These are phyloP conservation scores for Hypoxylon sp. DNA, from an alignment of 2,329 filamentous ascomycete genomes.

Conservation along the genomic window DNA sequence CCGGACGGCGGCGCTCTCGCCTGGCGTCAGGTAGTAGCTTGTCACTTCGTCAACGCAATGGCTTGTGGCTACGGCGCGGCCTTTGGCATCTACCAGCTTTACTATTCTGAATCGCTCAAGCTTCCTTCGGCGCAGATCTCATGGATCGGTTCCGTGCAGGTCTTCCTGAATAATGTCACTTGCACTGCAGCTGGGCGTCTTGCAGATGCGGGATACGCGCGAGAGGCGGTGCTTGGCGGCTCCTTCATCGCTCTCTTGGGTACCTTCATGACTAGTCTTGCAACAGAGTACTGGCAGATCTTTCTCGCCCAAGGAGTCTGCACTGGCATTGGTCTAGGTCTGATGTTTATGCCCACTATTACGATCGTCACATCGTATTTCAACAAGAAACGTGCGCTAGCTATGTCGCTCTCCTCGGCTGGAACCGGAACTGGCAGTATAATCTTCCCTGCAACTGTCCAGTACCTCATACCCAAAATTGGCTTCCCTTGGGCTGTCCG, in stretches of 20 bases:
- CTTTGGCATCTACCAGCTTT: slow-evolving; percentile 66
- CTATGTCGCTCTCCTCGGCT: slow-evolving; percentile 71
- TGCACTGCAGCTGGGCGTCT: slow-evolving; percentile 54
- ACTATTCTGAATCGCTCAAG: slow-evolving; percentile 56
- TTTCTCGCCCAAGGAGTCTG: slow-evolving; percentile 65
- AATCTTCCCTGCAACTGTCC: slow-evolving; percentile 72
- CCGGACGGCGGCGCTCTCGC: slow-evolving; percentile 60
- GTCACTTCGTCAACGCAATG: slow-evolving; percentile 62
- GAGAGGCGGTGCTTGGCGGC: slow-evolving; percentile 50
- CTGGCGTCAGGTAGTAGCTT: slow-evolving; percentile 66
- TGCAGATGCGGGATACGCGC: slow-evolving; percentile 55
- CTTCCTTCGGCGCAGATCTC: slow-evolving; percentile 58
- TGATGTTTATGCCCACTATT: slow-evolving; percentile 68
- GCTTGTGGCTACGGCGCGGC: slow-evolving; percentile 66
- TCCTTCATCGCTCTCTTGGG: slow-evolving; percentile 59
- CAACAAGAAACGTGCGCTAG: slow-evolving; percentile 67
- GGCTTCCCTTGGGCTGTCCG: slow-evolving; percentile 78
- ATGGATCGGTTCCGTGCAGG: slow-evolving; percentile 62
- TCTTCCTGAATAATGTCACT: slow-evolving; percentile 55
- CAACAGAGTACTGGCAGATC: slow-evolving; percentile 58
- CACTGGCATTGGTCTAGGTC: slow-evolving; percentile 66
- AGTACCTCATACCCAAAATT: slow-evolving; percentile 71
- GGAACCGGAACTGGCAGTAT: slow-evolving; percentile 75
- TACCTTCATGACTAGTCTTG: slow-evolving; percentile 57
- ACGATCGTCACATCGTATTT: slow-evolving; percentile 73